Base-by-base conservation (phyloP, 2,329 filamentous ascomycete species). In the Acephala macrosclerotiorum region DNA sequence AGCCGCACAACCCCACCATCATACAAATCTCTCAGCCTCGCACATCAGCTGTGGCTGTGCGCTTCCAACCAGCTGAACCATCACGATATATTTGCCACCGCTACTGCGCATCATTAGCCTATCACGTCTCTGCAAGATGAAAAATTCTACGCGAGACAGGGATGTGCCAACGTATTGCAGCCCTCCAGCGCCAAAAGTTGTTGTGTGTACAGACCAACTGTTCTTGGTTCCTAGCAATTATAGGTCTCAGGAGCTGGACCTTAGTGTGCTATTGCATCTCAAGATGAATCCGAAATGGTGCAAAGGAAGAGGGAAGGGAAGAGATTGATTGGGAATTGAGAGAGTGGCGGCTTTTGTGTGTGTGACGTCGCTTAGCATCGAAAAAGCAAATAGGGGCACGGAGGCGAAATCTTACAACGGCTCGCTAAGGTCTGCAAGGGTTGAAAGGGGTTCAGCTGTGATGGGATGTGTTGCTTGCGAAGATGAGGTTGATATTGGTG, bases 381-480 rank as follows among this genome's bases (percentile, higher is more conserved):
- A 33, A 49, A 49, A 49, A 49, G 45, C n/a, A 49, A 49, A 49
- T 49, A 49, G 45, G 45, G n/a, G 45, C 11, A 12, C n/a, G 7
- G 14, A 22, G 12, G 18, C 18, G 11, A 22, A 49, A 22, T 49
- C n/a, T 49, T n/a, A 22, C 42, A 49, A 22, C 45, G n/a, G 45
- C 45, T 49, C 45, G 45, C 45, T 49, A 22, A 49, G 45, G 9
- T 11, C 8, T 49, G 45, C 45, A 49, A 7, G 45, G 45, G 20
- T 12, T n/a, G 9, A 2, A 22, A 49, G 20, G 45, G 45, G 45
- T n/a, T 49, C 45, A 49, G 45, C 45, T 49, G 45, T 18, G 9
- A 12, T 22, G 45, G 45, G 45, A 49, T 49, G 36, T 83, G 29
- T 33, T 9, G 29, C 9, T 33, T 33, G 29, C 29, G 29, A 33